Evolutionary conservation across 2,329 filamentous ascomycete species (phyloP).

Genomic region (Aschersonia sp.): DNA sequence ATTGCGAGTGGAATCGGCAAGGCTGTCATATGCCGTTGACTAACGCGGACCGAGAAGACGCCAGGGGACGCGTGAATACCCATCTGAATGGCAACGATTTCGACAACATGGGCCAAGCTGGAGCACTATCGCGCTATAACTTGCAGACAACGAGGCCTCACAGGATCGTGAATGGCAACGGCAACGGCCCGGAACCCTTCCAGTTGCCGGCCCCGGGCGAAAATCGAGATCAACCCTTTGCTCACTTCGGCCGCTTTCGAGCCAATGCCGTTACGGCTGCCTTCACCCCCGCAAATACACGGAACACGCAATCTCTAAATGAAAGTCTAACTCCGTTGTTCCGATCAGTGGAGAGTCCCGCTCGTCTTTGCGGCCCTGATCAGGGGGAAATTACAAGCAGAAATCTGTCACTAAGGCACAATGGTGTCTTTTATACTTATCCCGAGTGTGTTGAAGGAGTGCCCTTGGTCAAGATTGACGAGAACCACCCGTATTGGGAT

Average conservation of each 20-base stretch:
- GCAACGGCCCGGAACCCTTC: constrained; percentile 8
- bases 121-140: neutral
- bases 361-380: constrained; percentile 8
- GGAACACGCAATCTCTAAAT: constrained; percentile 13
- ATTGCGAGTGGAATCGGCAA: constrained; percentile 34
- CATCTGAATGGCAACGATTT: neutral
- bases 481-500: constrained; percentile 41
- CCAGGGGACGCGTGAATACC: neutral
- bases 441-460: constrained; percentile 38
- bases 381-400: constrained; percentile 25
- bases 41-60: neutral
- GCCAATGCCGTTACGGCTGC: neutral
- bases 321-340: constrained; percentile 15
- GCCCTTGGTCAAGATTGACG: constrained; percentile 34
- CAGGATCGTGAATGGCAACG: neutral
- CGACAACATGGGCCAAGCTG: constrained; percentile 2
- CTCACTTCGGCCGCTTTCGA: too few species aligned
- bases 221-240: constrained; percentile 7
- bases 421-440: constrained; percentile 33
- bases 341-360: constrained; percentile 12
- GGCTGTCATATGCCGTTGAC: constrained; percentile 15
- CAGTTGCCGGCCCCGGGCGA: constrained; percentile 14
- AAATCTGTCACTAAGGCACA: constrained; percentile 29
- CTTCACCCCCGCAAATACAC: constrained; percentile 17
- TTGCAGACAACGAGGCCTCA: neutral